These are phyloP conservation scores for Basidiobolus meristosporus DNA, from an alignment of 371 early-diverging fungal species.

Conservation along the genomic window DNA sequence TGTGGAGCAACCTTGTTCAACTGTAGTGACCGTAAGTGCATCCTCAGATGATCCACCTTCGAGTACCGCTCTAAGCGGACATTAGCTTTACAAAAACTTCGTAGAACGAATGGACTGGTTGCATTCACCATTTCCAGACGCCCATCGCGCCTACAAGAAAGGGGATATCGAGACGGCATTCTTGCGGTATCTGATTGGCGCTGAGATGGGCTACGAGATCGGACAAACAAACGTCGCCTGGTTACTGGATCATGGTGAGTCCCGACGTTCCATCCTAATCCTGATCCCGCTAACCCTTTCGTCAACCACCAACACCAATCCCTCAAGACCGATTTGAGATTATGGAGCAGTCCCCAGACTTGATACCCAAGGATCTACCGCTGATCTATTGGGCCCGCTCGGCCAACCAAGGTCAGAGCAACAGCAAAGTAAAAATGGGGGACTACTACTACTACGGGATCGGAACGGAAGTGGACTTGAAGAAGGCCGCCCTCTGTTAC, in stretches of 20 bases:
- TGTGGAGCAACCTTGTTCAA: not conserved
- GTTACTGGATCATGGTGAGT: constrained; percentile 52
- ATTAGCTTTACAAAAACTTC: constrained; percentile 55
- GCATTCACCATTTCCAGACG: constrained; percentile 33
- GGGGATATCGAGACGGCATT: constrained; percentile 52
- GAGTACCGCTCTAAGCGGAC: no score
- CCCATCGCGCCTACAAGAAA: constrained; percentile 23
- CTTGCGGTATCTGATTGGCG: constrained; percentile 52
- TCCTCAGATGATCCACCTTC: no score
- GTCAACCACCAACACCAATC: constrained; percentile 5
- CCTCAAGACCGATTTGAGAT: not conserved
- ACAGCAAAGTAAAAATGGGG: constrained; percentile 80
- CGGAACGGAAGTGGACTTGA: constrained; percentile 43
- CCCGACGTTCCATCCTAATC: not conserved
- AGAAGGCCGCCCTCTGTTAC: constrained; percentile 74
- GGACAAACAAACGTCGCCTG: constrained; percentile 80
- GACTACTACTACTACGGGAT: constrained; percentile 84
- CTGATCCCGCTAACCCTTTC: not conserved
- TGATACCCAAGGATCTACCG: constrained; percentile 23
- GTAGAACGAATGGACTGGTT: constrained; percentile 74
- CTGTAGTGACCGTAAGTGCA: constrained; percentile 1
- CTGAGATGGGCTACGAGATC: constrained; percentile 68
- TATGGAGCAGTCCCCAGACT: constrained; percentile 3
- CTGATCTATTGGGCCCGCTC: constrained; percentile 83
- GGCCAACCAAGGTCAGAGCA: constrained; percentile 82